These are phyloP conservation scores for Dendrocalamus latiflorus DNA, from an alignment of 202 grass and related monocot genomes.

Conservation along the genomic window DNA sequence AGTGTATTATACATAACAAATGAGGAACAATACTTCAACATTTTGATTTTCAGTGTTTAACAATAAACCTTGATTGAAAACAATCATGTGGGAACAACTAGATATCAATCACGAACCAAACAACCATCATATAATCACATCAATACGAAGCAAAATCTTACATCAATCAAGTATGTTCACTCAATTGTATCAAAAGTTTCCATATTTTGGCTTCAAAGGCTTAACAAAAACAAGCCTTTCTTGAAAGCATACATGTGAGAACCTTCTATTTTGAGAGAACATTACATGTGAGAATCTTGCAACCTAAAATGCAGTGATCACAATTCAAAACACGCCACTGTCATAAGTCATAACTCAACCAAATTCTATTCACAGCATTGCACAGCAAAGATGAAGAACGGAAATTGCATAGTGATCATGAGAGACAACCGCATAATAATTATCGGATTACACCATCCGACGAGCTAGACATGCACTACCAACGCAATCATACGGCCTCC, in stretches of 20 bases:
- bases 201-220: background rate
- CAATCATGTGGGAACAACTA: background rate
- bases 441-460: slow-evolving; percentile 11
- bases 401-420: slow-evolving; percentile 12
- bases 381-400: slow-evolving; percentile 11
- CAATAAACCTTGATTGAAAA: background rate
- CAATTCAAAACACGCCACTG: background rate
- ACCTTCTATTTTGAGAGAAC: background rate
- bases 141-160: background rate
- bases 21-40: background rate
- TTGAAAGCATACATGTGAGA: background rate
- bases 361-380: background rate
- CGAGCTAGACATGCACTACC: slow-evolving; percentile 23
- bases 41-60: background rate
- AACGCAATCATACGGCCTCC: slow-evolving; percentile 16
- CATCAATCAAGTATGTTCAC: background rate
- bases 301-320: background rate
- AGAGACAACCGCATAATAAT: slow-evolving; percentile 29
- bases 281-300: background rate
- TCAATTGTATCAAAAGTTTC: background rate
- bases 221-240: background rate
- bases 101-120: background rate
- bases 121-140: background rate
- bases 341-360: background rate
- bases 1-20: background rate